Conservation (phyloP, 73 alveolate species). For the Effrenium voratum region DNA sequence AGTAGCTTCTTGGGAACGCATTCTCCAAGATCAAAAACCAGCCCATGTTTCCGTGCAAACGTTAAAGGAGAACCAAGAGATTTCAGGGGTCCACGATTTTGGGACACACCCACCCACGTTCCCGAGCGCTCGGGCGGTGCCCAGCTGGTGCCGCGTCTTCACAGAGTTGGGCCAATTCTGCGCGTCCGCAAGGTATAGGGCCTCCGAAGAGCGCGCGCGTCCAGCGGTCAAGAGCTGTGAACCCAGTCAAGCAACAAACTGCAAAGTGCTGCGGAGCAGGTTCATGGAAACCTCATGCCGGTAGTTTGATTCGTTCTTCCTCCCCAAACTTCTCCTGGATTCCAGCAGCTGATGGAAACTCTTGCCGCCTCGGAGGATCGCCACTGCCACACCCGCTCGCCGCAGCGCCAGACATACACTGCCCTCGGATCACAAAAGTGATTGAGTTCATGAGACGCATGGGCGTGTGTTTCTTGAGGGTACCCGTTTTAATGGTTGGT, state of each 20-base stretch:
- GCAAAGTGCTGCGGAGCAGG: too few species aligned
- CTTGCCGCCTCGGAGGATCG: conserved; percentile 88
- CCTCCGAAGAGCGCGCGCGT: too few species aligned
- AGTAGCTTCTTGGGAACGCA: not conserved
- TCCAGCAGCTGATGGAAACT: too few species aligned
- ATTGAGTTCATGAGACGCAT: too few species aligned
- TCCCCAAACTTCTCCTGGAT: too few species aligned
- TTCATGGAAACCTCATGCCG: too few species aligned
- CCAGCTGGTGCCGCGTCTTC: conserved; percentile 84
- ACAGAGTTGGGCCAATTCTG: conserved; percentile 72
- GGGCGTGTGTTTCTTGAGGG: not conserved
- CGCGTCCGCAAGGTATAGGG: conserved; percentile 73
- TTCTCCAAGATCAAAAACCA: not conserved
- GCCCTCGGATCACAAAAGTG: not conserved
- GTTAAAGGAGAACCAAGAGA: too few species aligned
- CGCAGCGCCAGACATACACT: conserved; percentile 77
- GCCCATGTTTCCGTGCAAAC: too few species aligned
- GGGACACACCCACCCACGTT: not conserved
- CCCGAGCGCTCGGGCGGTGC: conserved; percentile 9
- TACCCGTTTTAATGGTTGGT: not conserved
- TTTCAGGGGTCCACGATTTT: too few species aligned
- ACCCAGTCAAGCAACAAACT: too few species aligned
- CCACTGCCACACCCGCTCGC: conserved; percentile 86
- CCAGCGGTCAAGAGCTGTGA: too few species aligned
- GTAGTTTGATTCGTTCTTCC: too few species aligned